Conservation (phyloP, 805 yeast species). For the Jamesozyma rosinii region DNA sequence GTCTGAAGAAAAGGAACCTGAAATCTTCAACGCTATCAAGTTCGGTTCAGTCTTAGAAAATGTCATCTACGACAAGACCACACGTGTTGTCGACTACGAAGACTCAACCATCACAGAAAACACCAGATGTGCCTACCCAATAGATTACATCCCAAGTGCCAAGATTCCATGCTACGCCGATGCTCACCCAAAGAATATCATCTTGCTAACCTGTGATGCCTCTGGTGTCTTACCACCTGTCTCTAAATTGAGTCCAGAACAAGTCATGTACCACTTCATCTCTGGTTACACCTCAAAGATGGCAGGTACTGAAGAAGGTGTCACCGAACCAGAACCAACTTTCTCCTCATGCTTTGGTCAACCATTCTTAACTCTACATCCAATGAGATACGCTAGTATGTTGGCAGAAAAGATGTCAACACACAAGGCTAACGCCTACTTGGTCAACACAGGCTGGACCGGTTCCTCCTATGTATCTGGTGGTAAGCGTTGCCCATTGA, state of each 20-base stretch:
- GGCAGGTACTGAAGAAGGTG: constrained; percentile 99
- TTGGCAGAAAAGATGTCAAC: constrained; percentile 82
- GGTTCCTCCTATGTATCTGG: constrained; percentile 88
- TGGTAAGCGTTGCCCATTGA: constrained; percentile 95
- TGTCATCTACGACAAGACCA: constrained; percentile 68
- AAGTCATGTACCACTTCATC: constrained; percentile 98
- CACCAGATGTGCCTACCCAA: constrained; percentile 98
- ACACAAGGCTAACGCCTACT: constrained; percentile 90
- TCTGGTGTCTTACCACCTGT: constrained; percentile 97
- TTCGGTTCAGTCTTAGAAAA: constrained; percentile 94
- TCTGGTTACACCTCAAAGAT: constrained; percentile 98
- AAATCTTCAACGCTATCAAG: constrained; percentile 87
- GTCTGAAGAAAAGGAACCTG: constrained; percentile 90
- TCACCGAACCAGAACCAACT: constrained; percentile 95
- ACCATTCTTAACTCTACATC: constrained; percentile 96
- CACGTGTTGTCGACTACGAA: constrained; percentile 79
- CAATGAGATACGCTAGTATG: constrained; percentile 96
- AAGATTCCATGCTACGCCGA: constrained; percentile 89
- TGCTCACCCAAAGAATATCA: constrained; percentile 83
- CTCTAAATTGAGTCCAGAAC: constrained; percentile 84
- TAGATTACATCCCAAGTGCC: constrained; percentile 92
- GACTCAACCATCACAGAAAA: constrained; percentile 84
- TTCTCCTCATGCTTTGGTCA: constrained; percentile 98
- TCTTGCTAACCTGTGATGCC: constrained; percentile 93
- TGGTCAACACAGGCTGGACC: constrained; percentile 97